Percentiles rank a stretch among this genome's conserved stretches.
phyloP scores from a whole-genome alignment of 176 grass and related monocot species.

The Avena eriantha region DNA sequence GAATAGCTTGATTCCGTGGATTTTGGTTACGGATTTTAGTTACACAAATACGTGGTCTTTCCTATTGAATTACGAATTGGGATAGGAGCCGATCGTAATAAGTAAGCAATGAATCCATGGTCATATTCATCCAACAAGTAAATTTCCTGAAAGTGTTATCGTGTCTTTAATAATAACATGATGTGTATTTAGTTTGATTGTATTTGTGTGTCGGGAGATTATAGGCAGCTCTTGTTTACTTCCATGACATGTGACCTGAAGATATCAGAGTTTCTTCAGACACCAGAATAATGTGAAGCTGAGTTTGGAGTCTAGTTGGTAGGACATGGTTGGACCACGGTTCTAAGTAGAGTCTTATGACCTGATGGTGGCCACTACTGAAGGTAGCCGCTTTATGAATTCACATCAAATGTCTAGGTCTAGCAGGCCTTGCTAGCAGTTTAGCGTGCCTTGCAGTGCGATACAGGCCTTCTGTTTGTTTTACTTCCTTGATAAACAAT shows the following conservation, averaged over 20 bases:
- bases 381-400: neutral
- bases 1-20: neutral
- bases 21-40: neutral
- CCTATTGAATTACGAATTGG: neutral
- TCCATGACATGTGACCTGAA: neutral
- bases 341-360: neutral
- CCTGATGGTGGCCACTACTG: neutral
- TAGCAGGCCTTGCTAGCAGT: neutral
- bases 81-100: neutral
- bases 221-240: neutral
- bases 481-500: slow-evolving; percentile 4
- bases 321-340: neutral
- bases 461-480: neutral
- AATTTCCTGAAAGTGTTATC: neutral
- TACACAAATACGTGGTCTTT: neutral
- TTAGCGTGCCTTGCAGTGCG: neutral
- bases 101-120: neutral
- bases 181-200: neutral
- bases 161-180: neutral
- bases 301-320: neutral
- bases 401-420: neutral
- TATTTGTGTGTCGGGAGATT: neutral
- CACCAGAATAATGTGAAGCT: neutral
- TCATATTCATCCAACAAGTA: neutral
- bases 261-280: neutral